Evolutionary conservation across 345 rosid genomes (phyloP).

Genomic region (Turnera subulata): DNA sequence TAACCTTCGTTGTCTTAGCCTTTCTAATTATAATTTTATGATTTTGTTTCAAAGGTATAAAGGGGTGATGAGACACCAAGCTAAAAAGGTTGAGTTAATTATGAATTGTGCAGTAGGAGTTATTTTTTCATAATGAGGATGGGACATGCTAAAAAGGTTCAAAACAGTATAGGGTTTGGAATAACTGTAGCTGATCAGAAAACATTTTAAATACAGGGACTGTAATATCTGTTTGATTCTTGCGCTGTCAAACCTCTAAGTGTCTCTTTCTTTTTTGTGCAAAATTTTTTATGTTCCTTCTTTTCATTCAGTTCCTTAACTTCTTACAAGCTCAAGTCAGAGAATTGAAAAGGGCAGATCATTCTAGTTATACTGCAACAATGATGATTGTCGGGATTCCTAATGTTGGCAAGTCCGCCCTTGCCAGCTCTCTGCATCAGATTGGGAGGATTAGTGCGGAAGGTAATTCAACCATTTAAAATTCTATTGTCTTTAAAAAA

Average conservation of each 20-base stretch:
- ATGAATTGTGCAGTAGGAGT: too few species aligned
- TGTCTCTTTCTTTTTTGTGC: neutral
- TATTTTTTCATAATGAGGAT: too few species aligned
- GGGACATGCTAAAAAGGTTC: too few species aligned
- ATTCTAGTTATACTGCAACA: constrained; percentile 43
- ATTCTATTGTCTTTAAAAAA: neutral
- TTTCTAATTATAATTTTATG: too few species aligned
- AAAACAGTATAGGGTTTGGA: too few species aligned
- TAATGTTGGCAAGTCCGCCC: constrained; percentile 85
- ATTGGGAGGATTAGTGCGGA: constrained; percentile 79
- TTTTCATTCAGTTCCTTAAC: constrained; percentile 55
- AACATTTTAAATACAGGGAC: too few species aligned
- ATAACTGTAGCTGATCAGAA: too few species aligned
- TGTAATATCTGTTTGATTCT: too few species aligned
- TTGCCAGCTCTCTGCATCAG: constrained; percentile 74
- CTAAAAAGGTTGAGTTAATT: too few species aligned
- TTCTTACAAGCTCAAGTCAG: constrained; percentile 66
- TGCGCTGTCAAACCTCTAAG: neutral
- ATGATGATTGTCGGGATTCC: constrained; percentile 80
- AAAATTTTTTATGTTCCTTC: neutral
- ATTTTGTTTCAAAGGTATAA: too few species aligned
- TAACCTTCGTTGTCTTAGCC: too few species aligned
- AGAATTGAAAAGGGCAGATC: constrained; percentile 42
- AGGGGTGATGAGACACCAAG: too few species aligned
- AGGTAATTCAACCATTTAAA: constrained; percentile 33